Conservation (phyloP, 2,329 filamentous ascomycete species). For the Fonsecaea monophora region DNA sequence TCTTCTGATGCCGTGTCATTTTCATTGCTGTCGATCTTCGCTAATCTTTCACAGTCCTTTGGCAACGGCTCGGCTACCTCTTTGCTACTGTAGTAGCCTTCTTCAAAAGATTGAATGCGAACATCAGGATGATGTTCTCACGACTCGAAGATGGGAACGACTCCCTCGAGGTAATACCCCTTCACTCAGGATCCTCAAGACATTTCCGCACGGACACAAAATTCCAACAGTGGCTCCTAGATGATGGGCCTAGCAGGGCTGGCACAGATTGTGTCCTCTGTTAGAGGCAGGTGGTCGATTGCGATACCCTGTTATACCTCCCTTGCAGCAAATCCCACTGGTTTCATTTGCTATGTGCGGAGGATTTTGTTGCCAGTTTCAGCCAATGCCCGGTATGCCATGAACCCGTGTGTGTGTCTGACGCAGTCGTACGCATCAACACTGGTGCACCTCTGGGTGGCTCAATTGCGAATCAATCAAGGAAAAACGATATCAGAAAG, state of each 20-base stretch:
- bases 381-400: constrained; percentile 6
- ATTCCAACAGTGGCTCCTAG: not conserved
- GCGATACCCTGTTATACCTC: constrained; percentile 5
- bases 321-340: constrained; percentile 11
- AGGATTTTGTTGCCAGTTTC: not conserved
- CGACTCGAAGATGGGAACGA: not conserved
- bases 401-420: not conserved
- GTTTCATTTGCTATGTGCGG: constrained; percentile 13
- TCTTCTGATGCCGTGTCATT: not conserved
- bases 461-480: not conserved
- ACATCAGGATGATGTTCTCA: not conserved
- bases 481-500: not conserved
- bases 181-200: not conserved
- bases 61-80: not conserved
- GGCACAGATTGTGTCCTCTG: not conserved
- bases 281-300: not conserved
- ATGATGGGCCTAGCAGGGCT: not conserved
- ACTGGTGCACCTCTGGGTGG: not conserved
- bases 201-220: not conserved
- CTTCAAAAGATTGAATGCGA: not conserved
- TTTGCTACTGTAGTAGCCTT: not conserved
- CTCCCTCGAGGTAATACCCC: not conserved
- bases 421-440: not conserved
- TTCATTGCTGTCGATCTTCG: not conserved
- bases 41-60: not conserved